Evolutionary conservation across 257 asterid genomes (phyloP).

Genomic region (Verbena officinalis): DNA sequence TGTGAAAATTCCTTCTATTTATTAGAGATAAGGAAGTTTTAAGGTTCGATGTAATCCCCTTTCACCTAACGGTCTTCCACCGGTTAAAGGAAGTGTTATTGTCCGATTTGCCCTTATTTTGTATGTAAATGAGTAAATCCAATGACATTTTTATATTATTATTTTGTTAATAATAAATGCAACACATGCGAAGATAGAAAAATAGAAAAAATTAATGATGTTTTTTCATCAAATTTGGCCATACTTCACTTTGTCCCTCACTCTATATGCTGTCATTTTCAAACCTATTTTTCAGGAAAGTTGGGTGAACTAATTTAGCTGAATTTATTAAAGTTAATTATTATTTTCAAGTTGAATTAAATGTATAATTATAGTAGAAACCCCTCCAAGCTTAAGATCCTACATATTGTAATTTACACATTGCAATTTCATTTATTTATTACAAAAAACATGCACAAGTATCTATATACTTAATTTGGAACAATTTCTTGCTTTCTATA

Average conservation of each 20-base stretch:
- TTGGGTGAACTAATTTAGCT: not conserved
- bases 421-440: too few relatives aligned
- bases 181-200: not conserved
- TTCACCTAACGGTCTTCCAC: conserved; percentile 25
- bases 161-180: not conserved
- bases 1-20: conserved; percentile 1
- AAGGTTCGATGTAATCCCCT: not conserved
- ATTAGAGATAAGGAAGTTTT: not conserved
- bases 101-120: conserved; percentile 7
- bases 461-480: too few relatives aligned
- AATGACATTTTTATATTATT: not conserved
- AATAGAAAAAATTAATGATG: not conserved
- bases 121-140: not conserved
- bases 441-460: too few relatives aligned
- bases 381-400: too few relatives aligned
- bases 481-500: too few relatives aligned
- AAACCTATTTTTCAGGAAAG: not conserved
- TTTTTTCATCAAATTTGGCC: not conserved
- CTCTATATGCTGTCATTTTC: too few relatives aligned
- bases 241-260: too few relatives aligned
- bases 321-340: not conserved
- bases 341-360: not conserved
- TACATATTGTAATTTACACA: too few relatives aligned
- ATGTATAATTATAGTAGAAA: too few relatives aligned
- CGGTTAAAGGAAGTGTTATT: not conserved